Evolutionary conservation across 345 rosid genomes (phyloP).

Genomic region (Iberis pinnata): DNA sequence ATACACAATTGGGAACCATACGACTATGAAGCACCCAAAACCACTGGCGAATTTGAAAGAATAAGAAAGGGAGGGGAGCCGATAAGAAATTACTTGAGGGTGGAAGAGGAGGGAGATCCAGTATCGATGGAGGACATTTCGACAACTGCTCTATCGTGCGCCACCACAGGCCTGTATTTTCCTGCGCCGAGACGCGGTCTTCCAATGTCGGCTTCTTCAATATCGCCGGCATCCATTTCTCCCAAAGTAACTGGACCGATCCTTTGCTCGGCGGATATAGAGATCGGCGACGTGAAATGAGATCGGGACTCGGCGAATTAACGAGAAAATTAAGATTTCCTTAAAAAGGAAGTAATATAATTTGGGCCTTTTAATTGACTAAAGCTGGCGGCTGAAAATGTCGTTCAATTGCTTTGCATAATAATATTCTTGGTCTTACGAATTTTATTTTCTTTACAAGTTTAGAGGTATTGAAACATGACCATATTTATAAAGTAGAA

Average conservation of each 20-base stretch:
- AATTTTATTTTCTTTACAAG: too few species aligned
- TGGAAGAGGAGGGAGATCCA: conserved; percentile 65
- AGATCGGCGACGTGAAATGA: conserved; percentile 25
- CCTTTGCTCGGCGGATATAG: conserved; percentile 17
- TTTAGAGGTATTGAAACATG: too few species aligned
- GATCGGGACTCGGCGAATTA: conserved; percentile 23
- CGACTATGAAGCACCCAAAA: conserved; percentile 1
- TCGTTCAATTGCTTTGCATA: too few species aligned
- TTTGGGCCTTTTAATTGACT: too few species aligned
- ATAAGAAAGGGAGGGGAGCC: neutral
- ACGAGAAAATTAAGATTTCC: too few species aligned
- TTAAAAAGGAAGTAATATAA: too few species aligned
- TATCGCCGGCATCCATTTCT: conserved; percentile 64
- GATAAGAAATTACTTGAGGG: conserved; percentile 26
- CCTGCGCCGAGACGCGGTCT: conserved; percentile 38
- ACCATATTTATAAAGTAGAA: too few species aligned
- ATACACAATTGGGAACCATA: too few species aligned
- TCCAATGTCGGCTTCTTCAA: conserved; percentile 49
- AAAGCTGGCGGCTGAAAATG: too few species aligned
- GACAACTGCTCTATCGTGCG: conserved; percentile 81
- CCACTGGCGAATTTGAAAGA: neutral
- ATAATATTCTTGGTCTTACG: too few species aligned
- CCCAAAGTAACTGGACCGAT: conserved; percentile 17
- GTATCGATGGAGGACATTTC: conserved; percentile 83
- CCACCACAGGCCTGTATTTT: conserved; percentile 79